Conservation (phyloP, 208 protist species). For the Acanthamoeba polyphaga region DNA sequence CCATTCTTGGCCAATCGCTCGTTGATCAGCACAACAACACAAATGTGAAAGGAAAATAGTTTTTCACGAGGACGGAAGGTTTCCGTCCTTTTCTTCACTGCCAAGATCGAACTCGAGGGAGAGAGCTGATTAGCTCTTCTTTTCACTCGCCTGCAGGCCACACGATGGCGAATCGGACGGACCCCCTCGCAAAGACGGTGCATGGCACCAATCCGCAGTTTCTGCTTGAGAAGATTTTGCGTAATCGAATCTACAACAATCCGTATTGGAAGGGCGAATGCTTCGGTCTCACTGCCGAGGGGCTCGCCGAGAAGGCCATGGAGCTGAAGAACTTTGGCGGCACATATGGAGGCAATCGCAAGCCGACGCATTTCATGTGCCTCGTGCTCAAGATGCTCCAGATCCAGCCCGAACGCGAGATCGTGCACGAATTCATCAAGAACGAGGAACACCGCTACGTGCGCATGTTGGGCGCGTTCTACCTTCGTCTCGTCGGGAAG, state of each 20-base stretch:
- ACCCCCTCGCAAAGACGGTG: conserved; percentile 82
- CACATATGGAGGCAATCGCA: conserved; percentile 90
- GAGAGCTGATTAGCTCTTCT: no score
- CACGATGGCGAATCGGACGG: conserved; percentile 90
- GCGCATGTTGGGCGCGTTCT: conserved; percentile 92
- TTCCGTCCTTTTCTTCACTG: no score
- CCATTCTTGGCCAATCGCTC: no score
- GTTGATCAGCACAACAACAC: no score
- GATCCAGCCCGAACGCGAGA: conserved; percentile 92
- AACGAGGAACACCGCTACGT: conserved; percentile 93
- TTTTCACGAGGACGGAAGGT: no score
- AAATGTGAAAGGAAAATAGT: no score
- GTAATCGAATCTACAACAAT: conserved; percentile 90
- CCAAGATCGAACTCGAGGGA: no score
- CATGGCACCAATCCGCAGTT: conserved; percentile 91
- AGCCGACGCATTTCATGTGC: conserved; percentile 93
- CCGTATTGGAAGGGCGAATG: conserved; percentile 95
- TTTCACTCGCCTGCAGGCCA: no score
- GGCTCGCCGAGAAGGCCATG: conserved; percentile 93
- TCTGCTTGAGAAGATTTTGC: conserved; percentile 93
- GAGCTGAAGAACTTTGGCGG: conserved; percentile 91
- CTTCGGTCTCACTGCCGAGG: conserved; percentile 92
- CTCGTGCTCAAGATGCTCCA: conserved; percentile 94
- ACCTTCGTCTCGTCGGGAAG: conserved; percentile 91
- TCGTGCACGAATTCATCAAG: conserved; percentile 92